Percentiles rank a stretch among this genome's conserved stretches.
Evolutionary conservation across 371 early-diverging fungal genomes (phyloP).

Genomic region (Mucor piriformis): DNA sequence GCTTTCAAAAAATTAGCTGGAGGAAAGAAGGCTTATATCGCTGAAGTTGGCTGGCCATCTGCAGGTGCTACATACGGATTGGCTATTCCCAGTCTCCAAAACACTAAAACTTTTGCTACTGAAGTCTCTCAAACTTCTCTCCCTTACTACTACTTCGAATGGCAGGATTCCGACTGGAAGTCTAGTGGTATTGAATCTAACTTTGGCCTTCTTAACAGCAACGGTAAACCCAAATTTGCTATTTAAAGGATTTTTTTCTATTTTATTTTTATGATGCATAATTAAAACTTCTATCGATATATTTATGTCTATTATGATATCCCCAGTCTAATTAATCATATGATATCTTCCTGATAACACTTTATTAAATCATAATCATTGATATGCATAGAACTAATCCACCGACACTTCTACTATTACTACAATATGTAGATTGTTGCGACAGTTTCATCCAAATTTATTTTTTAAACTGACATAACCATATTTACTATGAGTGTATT

Average conservation of each 20-base stretch:
- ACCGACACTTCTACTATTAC: no score
- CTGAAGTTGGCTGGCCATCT: constrained; percentile 74
- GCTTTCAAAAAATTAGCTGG: constrained; percentile 44
- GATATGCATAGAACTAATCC: no score
- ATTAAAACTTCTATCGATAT: no score
- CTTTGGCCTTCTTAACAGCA: constrained; percentile 54
- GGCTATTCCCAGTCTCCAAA: constrained; percentile 50
- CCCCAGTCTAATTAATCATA: no score
- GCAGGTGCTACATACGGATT: constrained; percentile 50
- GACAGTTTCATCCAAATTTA: no score
- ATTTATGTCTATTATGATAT: no score
- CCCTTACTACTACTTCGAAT: constrained; percentile 64
- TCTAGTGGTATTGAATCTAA: constrained; percentile 56
- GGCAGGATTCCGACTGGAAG: constrained; percentile 68
- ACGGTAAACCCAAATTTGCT: constrained; percentile 31
- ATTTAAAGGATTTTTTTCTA: neutral
- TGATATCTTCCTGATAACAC: no score
- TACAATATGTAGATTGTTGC: no score
- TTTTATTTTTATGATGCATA: no score
- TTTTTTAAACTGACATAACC: no score
- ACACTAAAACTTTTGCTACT: constrained; percentile 49
- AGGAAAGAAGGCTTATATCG: constrained; percentile 52
- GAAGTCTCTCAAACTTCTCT: constrained; percentile 40
- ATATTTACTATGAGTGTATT: no score
- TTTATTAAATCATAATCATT: no score